phyloP scores from a whole-genome alignment of 495 filamentous ascomycete genomes.

The Durotheca rogersii region DNA sequence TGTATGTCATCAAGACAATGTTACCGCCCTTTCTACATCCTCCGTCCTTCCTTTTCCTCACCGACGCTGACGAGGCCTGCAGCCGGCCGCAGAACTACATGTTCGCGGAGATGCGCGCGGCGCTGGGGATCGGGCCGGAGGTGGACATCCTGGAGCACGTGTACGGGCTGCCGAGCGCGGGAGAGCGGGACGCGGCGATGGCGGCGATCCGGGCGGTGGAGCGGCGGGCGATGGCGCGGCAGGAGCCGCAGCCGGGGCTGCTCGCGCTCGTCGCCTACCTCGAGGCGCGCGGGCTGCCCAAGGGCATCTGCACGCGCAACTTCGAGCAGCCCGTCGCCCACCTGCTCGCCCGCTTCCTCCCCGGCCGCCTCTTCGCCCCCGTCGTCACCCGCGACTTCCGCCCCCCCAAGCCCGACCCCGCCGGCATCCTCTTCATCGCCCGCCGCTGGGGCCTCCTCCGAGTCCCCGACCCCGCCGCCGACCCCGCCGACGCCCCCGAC shows the following conservation, averaged over 20 bases:
- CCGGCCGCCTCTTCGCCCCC: slow-evolving; percentile 66
- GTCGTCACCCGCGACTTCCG: slow-evolving; percentile 84
- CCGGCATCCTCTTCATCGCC: slow-evolving; percentile 83
- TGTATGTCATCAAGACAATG: too few species aligned
- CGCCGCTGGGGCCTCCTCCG: slow-evolving; percentile 66
- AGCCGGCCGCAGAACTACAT: slow-evolving; percentile 93
- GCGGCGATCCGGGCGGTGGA: slow-evolving; percentile 76
- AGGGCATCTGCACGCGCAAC: slow-evolving; percentile 92
- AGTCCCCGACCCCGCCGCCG: slow-evolving; percentile 52
- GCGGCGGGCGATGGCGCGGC: slow-evolving; percentile 70
- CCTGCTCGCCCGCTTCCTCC: slow-evolving; percentile 73
- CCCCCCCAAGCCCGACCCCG: slow-evolving; percentile 86
- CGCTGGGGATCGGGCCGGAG: slow-evolving; percentile 62
- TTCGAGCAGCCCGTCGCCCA: slow-evolving; percentile 71
- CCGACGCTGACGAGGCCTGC: too few species aligned
- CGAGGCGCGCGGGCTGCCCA: slow-evolving; percentile 61
- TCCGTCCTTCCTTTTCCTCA: background rate
- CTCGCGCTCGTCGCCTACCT: slow-evolving; percentile 75
- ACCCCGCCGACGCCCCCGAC: slow-evolving; percentile 29
- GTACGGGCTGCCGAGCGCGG: slow-evolving; percentile 62
- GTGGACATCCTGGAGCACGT: slow-evolving; percentile 88
- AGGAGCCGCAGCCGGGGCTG: slow-evolving; percentile 80
- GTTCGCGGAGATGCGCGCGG: slow-evolving; percentile 80
- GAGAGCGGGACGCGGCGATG: slow-evolving; percentile 63
- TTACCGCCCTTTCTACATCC: too few species aligned